Conservation (phyloP, 2,329 filamentous ascomycete species). For the Talaromyces funiculosus region DNA sequence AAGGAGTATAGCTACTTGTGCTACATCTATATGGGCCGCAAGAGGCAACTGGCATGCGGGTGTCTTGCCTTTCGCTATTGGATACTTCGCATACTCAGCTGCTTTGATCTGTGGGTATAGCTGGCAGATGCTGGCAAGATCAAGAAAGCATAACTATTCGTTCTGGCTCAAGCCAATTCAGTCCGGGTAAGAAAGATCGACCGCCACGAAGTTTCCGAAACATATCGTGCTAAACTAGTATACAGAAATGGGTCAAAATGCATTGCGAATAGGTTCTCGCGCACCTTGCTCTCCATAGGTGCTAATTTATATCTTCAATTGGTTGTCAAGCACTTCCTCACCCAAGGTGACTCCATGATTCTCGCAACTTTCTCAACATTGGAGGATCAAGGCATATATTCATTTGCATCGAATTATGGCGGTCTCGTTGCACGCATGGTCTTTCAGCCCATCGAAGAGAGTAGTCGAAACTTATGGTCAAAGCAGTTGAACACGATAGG, state of each 20-base stretch:
- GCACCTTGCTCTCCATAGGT: constrained; percentile 64
- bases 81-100: constrained; percentile 71
- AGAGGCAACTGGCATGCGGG: constrained; percentile 54
- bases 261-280: constrained; percentile 59
- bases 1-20: constrained; percentile 71
- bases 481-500: constrained; percentile 57
- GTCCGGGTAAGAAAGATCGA: constrained; percentile 32
- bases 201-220: not conserved
- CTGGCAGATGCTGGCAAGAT: constrained; percentile 53
- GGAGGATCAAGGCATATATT: constrained; percentile 82
- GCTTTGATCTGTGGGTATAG: constrained; percentile 66
- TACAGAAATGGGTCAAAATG: constrained; percentile 37
- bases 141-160: constrained; percentile 60
- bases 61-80: constrained; percentile 81
- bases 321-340: constrained; percentile 84
- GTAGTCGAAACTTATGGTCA: constrained; percentile 82
- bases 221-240: constrained; percentile 9
- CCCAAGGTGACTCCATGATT: constrained; percentile 87
- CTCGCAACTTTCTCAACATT: constrained; percentile 72
- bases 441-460: constrained; percentile 94
- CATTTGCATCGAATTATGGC: constrained; percentile 90
- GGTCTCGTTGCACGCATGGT: constrained; percentile 80
- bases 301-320: constrained; percentile 84
- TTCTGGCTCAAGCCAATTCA: constrained; percentile 50
- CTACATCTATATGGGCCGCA: constrained; percentile 60